Evolutionary conservation across 2,329 filamentous ascomycete species (phyloP), one percentile per base, ranked within the genome.

Genomic region (Diaporthe humulicola): DNA sequence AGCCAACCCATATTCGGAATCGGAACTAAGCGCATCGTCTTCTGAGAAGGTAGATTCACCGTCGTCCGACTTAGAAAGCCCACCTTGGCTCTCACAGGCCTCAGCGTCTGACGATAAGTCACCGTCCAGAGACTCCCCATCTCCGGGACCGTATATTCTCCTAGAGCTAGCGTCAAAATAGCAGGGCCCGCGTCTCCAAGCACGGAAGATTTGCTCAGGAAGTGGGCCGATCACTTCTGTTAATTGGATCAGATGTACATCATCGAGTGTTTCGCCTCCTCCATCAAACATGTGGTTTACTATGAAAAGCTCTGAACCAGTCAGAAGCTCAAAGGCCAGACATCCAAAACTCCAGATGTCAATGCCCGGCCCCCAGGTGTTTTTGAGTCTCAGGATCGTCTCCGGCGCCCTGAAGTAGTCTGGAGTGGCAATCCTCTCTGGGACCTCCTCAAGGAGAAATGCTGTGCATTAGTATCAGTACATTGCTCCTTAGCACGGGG

Each of bases 261-360:
- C 77, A 17, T 74, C 69, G 36, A 73, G 38, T 7, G 57, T 36
- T 8, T 76, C 75, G 15, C 74, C 66, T 7, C 74, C 66, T 7
- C 28, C 52, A 6, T 6, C 45, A 70, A 74, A 45, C 40, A 61
- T n/a, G 48, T 48, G 0, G 74, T 17, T 6, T 58, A 42, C 38
- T 10, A 61, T 56, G 17, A 78, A 77, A 2, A 79, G 74, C n/a
- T 45, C 25, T 17, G n/a, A 52, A 40, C 75, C 78, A 4, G 74
- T 76, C 36, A 78, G 19, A 40, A 78, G 56, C 73, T 76, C 77
- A 50, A 76, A 79, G 33, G 74, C 45, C 25, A 79, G 58, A 61
- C 78, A 79, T 25, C 77, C 78, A 28, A 79, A 77, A 7, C 73
- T 76, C 78, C 78, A 79, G n/a, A 76, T 77, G 45, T 79, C 78